Evolutionary conservation across 2,329 filamentous ascomycete species (phyloP).

Genomic region (Purpureocillium lavendulum): DNA sequence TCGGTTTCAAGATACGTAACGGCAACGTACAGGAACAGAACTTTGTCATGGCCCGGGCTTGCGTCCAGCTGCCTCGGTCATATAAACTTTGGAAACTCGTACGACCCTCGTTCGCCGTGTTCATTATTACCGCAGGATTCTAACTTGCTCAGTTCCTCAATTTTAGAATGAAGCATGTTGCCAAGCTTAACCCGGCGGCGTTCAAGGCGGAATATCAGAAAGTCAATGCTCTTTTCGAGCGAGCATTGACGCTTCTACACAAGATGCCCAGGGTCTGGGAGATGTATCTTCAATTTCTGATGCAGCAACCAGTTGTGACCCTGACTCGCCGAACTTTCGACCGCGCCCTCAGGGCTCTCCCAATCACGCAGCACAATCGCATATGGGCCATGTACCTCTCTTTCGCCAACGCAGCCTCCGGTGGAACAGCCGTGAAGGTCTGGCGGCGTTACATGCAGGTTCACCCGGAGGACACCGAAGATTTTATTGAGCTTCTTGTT

Average conservation of each 20-base stretch:
- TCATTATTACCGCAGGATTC: neutral
- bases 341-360: conserved; percentile 80
- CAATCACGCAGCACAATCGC: conserved; percentile 88
- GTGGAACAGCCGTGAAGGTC: conserved; percentile 83
- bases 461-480: conserved; percentile 89
- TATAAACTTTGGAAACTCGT: conserved; percentile 99
- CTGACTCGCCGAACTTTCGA: conserved; percentile 83
- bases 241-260: conserved; percentile 85
- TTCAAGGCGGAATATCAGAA: conserved; percentile 80
- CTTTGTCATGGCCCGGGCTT: conserved; percentile 81
- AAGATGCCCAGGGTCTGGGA: conserved; percentile 99
- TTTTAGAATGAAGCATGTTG: conserved; percentile 73
- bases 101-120: conserved; percentile 14
- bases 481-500: conserved; percentile 84
- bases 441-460: conserved; percentile 97
- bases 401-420: conserved; percentile 85
- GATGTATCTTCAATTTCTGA: conserved; percentile 86
- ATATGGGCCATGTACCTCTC: conserved; percentile 89
- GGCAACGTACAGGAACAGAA: conserved; percentile 81
- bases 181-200: conserved; percentile 72
- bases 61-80: conserved; percentile 79
- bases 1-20: conserved; percentile 82
- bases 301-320: conserved; percentile 87
- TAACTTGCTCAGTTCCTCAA: conserved; percentile 60
- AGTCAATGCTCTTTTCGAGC: conserved; percentile 90